Base-by-base conservation (phyloP, 495 filamentous ascomycete genomes). In the Neurospora intermedia region DNA sequence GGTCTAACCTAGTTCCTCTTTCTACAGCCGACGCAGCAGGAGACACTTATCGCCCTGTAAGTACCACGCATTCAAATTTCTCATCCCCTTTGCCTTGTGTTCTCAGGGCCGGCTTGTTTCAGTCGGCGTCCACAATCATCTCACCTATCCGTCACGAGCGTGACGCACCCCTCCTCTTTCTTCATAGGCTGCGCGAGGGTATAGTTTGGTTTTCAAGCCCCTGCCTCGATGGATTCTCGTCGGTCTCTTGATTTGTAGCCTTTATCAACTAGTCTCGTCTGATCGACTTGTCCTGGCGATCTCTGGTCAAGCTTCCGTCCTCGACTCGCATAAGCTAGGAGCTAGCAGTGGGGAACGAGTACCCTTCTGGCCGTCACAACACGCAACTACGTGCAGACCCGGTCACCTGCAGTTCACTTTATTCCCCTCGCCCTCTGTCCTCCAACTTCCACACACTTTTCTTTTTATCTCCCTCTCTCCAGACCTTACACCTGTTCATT, bases 41-140 rank as follows among this genome's bases (percentile, higher is more conserved):
- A 79, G 85, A 86, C 74, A 86, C 81, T 54, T 86, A 86, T 74
- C 85, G 85, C 74, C 84, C 85, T 74, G 85, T 87, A 81, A 85
- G 84, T 85, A 69, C n/a, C 70, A 66, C 54, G 15, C 54, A 66
- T 38, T 66, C 54, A 18, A 8, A 7, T 35, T 66, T 27, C 27
- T 35, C 54, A 66, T 38, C 35, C 27, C 6, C 27, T 38, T 8
- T 31, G 27, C 54, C 54, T 66, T 27, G 54, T 31, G 18, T 38
- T 8, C 13, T 62, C 27, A 18, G 54, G 13, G 54, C 54, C 27
- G 54, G 13, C 27, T 11, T 59, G 48, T 59, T 66, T 18, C 54
- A 66, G 23, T 66, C 27, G 16, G 54, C 54, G 54, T 66, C 27
- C 54, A 66, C 54, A 18, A 66, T 66, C 27, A 38, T 66, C 15